phyloP scores from a whole-genome alignment of 139 green algal genomes.

The Gonium pectorale region DNA sequence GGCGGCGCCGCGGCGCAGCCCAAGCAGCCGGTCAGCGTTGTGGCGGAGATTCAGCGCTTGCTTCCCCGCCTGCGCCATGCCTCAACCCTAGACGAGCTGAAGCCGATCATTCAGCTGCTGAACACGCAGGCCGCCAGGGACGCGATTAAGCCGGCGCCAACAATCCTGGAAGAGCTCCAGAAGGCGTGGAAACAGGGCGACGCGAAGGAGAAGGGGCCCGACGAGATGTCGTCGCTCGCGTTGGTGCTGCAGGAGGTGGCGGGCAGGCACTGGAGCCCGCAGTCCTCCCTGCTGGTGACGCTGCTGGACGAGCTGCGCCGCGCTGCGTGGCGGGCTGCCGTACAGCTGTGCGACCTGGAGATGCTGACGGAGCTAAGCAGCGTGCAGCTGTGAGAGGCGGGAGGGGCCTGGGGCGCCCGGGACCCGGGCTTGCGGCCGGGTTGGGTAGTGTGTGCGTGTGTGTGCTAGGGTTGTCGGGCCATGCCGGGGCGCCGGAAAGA shows the following conservation, averaged over 20 bases:
- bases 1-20: background rate
- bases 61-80: background rate
- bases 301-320: background rate
- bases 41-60: background rate
- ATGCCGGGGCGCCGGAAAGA: too few relatives aligned
- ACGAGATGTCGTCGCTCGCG: background rate
- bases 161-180: background rate
- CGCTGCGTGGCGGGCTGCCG: slow-evolving; percentile 8
- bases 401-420: background rate
- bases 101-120: background rate
- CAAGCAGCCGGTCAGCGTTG: background rate
- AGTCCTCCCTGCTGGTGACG: slow-evolving; percentile 2
- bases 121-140: background rate
- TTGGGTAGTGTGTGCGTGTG: background rate
- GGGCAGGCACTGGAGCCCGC: background rate
- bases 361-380: background rate
- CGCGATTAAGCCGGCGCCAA: background rate
- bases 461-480: too few relatives aligned
- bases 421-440: background rate
- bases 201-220: background rate
- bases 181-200: background rate
- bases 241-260: background rate
- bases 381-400: background rate
- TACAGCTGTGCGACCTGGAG: background rate
- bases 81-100: background rate